A percentile compares a stretch with the other conserved stretches of the same genome.
phyloP scores from a whole-genome alignment of 352 stramenopile species.

The Phytophthora cactorum region DNA sequence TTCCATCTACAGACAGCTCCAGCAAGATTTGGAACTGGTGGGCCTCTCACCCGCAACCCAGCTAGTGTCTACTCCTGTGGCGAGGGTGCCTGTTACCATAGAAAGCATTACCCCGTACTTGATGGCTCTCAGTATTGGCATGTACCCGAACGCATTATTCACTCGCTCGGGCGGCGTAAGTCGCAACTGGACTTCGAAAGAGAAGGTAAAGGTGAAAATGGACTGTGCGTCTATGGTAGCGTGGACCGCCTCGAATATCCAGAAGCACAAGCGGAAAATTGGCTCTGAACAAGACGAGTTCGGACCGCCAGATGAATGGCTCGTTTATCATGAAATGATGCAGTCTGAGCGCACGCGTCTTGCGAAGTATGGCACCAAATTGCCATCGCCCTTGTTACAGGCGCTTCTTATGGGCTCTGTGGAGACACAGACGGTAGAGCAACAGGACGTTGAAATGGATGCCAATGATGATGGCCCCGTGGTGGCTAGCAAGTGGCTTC shows the following conservation, averaged over 20 bases:
- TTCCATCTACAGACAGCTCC: constrained; percentile 72
- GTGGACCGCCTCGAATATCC: constrained; percentile 27
- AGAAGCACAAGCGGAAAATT: constrained; percentile 36
- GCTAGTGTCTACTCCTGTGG: constrained; percentile 28
- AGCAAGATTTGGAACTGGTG: constrained; percentile 62
- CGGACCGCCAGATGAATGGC: constrained; percentile 57
- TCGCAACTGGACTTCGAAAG: constrained; percentile 79
- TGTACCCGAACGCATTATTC: constrained; percentile 84
- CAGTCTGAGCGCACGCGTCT: constrained; percentile 71
- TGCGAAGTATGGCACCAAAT: constrained; percentile 75
- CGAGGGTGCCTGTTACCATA: constrained; percentile 15
- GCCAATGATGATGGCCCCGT: constrained; percentile 9
- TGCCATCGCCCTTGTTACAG: constrained; percentile 64
- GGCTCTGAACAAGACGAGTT: constrained; percentile 30
- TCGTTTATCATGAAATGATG: constrained; percentile 89
- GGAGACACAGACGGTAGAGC: constrained; percentile 43
- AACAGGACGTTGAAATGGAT: constrained; percentile 24
- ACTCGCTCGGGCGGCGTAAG: constrained; percentile 39
- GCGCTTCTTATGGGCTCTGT: constrained; percentile 68
- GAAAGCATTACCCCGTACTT: constrained; percentile 61
- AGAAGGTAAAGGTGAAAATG: constrained; percentile 84
- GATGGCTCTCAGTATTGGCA: constrained; percentile 67
- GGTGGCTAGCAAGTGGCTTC: constrained; percentile 38
- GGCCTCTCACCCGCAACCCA: constrained; percentile 59
- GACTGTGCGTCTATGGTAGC: constrained; percentile 62